Evolutionary conservation across 495 filamentous ascomycete species (phyloP).

Genomic region (Penicillium angulare): DNA sequence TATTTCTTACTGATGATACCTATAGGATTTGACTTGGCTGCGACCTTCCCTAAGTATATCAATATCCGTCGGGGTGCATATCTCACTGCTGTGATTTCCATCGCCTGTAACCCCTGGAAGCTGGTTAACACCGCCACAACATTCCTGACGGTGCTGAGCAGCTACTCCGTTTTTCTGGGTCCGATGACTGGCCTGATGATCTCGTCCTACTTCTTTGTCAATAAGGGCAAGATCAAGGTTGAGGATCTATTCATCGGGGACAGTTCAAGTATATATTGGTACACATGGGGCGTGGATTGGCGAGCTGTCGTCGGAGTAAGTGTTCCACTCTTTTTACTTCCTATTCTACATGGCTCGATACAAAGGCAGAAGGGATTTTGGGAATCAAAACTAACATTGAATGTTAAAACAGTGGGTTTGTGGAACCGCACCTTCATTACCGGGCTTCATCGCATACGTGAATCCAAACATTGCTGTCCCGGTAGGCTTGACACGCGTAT

Average conservation of each 20-base stretch:
- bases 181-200: conserved; percentile 44
- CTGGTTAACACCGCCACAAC: conserved; percentile 47
- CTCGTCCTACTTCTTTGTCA: conserved; percentile 39
- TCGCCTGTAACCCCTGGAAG: conserved; percentile 52
- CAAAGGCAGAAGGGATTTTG: neutral
- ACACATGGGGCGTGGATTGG: conserved; percentile 41
- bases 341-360: neutral
- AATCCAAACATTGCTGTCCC: conserved; percentile 18
- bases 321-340: neutral
- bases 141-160: conserved; percentile 47
- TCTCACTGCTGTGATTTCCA: conserved; percentile 41
- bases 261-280: conserved; percentile 38
- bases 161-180: conserved; percentile 50
- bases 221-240: conserved; percentile 35
- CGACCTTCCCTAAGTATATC: conserved; percentile 46
- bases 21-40: conserved; percentile 42
- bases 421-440: conserved; percentile 22
- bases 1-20: neutral
- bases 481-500: conserved; percentile 20
- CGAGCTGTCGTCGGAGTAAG: conserved; percentile 35
- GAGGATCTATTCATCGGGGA: conserved; percentile 36
- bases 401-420: conserved; percentile 18
- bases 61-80: conserved; percentile 48
- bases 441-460: conserved; percentile 25
- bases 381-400: neutral